phyloP scores from a whole-genome alignment of 169 alveolate genomes.

The Plasmodium coatneyi region DNA sequence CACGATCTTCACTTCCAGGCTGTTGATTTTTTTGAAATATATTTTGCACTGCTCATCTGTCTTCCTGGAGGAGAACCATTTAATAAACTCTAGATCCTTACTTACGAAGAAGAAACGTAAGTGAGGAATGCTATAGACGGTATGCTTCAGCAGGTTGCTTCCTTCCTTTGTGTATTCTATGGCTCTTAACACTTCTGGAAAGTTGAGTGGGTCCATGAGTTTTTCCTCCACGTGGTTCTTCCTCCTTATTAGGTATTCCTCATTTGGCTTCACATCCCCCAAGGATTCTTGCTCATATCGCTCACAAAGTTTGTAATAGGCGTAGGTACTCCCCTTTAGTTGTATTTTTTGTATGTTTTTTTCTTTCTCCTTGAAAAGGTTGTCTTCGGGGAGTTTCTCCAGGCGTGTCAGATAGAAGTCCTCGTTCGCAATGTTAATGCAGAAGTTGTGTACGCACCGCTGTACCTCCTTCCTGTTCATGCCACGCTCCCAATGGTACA shows the following conservation, averaged over 20 bases:
- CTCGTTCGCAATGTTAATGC: conserved; percentile 24
- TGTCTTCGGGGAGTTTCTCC: conserved; percentile 7
- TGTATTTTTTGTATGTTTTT: neutral
- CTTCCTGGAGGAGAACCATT: conserved; percentile 57
- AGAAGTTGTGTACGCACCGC: conserved; percentile 7
- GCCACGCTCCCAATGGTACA: neutral
- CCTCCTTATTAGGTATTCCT: neutral
- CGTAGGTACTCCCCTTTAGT: neutral
- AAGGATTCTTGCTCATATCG: neutral
- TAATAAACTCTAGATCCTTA: conserved; percentile 21
- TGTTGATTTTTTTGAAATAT: conserved; percentile 15
- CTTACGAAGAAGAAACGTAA: conserved; percentile 45
- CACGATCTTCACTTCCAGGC: conserved; percentile 23
- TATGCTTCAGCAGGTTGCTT: conserved; percentile 37
- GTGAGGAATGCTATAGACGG: conserved; percentile 48
- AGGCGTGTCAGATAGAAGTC: conserved; percentile 21
- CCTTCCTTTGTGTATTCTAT: conserved; percentile 70
- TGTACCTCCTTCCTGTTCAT: conserved; percentile 11
- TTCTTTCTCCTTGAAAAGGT: conserved; percentile 5
- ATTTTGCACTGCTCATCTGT: conserved; percentile 54
- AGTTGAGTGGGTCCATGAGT: conserved; percentile 6
- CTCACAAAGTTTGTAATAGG: neutral
- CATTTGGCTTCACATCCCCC: neutral
- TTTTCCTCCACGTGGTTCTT: neutral
- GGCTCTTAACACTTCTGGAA: conserved; percentile 38